Evolutionary conservation across 106 monocot genomes (phyloP).

Genomic region (Dendrobium catenatum): DNA sequence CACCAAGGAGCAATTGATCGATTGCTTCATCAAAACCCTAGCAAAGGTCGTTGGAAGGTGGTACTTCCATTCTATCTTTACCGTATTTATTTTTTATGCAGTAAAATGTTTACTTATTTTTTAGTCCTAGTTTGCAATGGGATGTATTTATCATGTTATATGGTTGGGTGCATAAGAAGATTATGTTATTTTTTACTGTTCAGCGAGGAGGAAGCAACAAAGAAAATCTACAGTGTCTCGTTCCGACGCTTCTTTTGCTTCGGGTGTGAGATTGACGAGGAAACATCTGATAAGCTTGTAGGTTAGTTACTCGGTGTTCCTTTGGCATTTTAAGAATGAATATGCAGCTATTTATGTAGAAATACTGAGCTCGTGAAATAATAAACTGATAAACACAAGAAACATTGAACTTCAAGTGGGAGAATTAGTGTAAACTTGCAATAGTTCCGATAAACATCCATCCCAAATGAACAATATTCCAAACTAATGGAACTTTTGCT

Average conservation of each 20-base stretch:
- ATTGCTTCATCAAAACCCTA: conserved; percentile 67
- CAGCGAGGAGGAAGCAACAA: conserved; percentile 87
- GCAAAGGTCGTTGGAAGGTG: conserved; percentile 70
- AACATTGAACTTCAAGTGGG: no score
- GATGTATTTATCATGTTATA: not conserved
- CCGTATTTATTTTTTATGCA: not conserved
- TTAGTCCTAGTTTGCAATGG: not conserved
- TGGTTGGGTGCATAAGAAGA: not conserved
- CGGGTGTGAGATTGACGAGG: conserved; percentile 84
- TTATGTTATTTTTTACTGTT: not conserved
- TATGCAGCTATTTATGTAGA: not conserved
- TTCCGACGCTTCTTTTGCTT: conserved; percentile 83
- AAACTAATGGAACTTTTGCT: no score
- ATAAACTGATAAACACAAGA: no score
- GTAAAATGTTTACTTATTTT: not conserved
- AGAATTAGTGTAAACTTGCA: no score
- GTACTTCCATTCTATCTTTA: not conserved
- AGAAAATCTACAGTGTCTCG: conserved; percentile 84
- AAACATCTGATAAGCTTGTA: conserved; percentile 81
- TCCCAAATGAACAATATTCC: no score
- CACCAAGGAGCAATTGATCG: conserved; percentile 76
- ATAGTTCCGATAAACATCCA: no score
- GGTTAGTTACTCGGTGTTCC: conserved; percentile 19
- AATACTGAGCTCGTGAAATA: no score
- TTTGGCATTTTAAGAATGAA: not conserved